Conservation (phyloP, 2,329 filamentous ascomycete genomes). For the Penicillium sp. region DNA sequence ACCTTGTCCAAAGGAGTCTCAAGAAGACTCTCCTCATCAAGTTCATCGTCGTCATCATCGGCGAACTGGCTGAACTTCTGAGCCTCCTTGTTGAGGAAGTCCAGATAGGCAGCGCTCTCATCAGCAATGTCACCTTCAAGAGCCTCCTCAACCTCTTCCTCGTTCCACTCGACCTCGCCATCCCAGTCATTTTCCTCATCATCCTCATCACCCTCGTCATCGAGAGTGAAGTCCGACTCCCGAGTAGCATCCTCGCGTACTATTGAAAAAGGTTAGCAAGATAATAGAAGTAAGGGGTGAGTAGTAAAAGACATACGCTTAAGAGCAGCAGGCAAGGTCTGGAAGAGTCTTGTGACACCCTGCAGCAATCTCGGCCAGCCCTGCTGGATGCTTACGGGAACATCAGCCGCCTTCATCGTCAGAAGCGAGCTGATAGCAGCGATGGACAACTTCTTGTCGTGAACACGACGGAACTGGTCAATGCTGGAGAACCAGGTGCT, state of each 20-base stretch:
- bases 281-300: background rate
- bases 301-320: slow-evolving; percentile 64
- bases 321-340: slow-evolving; percentile 81
- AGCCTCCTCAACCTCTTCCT: slow-evolving; percentile 64
- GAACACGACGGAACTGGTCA: slow-evolving; percentile 87
- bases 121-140: slow-evolving; percentile 73
- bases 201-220: slow-evolving; percentile 74
- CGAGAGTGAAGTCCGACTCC: slow-evolving; percentile 78
- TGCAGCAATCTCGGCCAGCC: slow-evolving; percentile 92
- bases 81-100: slow-evolving; percentile 93
- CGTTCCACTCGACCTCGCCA: slow-evolving; percentile 70
- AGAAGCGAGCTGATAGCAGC: slow-evolving; percentile 88
- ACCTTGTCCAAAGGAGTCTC: slow-evolving; percentile 95
- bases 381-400: slow-evolving; percentile 89
- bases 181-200: slow-evolving; percentile 85
- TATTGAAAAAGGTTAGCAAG: slow-evolving; percentile 43
- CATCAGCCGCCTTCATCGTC: slow-evolving; percentile 75
- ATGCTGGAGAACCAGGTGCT: slow-evolving; percentile 98
- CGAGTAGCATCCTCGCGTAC: slow-evolving; percentile 89
- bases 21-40: slow-evolving; percentile 88
- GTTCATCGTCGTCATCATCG: slow-evolving; percentile 79
- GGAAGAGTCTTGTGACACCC: slow-evolving; percentile 88
- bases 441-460: slow-evolving; percentile 98
- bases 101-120: slow-evolving; percentile 90
- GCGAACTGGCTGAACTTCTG: slow-evolving; percentile 77